A percentile compares a stretch with the other conserved stretches of the same genome.
These are phyloP conservation scores for Chaetomiaceae sp. DNA, from an alignment of 2,329 filamentous ascomycete genomes.

Conservation along the genomic window DNA sequence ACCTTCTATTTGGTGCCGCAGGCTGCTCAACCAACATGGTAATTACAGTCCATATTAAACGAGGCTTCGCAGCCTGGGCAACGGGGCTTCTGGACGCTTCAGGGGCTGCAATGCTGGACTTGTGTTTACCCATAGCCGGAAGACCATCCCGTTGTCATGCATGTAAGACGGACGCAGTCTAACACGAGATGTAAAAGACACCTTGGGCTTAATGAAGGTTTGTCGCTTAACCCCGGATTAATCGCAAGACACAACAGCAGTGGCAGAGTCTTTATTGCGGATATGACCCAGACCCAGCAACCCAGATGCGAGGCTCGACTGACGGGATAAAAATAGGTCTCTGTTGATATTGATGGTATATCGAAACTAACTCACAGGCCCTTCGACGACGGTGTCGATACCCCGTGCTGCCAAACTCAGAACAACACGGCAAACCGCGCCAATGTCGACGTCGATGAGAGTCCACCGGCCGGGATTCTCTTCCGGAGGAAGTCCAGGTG, in stretches of 20 bases:
- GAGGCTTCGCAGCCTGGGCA: not conserved
- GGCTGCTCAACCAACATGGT: not conserved
- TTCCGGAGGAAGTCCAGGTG: not conserved
- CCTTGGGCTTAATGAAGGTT: constrained; percentile 1
- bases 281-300: not conserved
- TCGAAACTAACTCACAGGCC: constrained; percentile 1
- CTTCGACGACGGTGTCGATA: constrained; percentile 8
- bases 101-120: not conserved
- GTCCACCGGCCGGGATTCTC: not conserved
- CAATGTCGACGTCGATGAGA: not conserved
- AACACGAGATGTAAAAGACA: not conserved
- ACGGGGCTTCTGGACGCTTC: not conserved
- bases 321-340: constrained; percentile 12
- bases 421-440: not conserved
- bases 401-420: constrained; percentile 10
- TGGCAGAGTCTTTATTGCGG: not conserved
- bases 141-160: constrained; percentile 2
- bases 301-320: constrained; percentile 3
- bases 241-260: not conserved
- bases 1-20: constrained; percentile 6
- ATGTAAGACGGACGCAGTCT: not conserved
- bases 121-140: constrained; percentile 1
- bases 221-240: constrained; percentile 1
- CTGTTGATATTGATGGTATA: constrained; percentile 4
- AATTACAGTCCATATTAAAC: constrained; percentile 10